Conservation (phyloP, 371 early-diverging fungal genomes). For the Enterospora canceri region DNA sequence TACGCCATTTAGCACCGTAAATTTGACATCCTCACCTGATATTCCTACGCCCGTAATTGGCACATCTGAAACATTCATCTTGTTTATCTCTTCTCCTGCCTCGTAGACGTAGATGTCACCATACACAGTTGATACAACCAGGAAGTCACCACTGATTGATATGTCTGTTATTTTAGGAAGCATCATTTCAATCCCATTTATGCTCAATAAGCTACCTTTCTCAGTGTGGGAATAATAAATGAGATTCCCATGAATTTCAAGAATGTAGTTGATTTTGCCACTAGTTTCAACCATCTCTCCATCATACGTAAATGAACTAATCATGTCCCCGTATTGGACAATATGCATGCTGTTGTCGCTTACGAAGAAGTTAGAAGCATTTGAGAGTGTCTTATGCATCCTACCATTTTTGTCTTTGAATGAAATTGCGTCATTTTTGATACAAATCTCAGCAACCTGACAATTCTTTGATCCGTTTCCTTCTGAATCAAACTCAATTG, state of each 20-base stretch:
- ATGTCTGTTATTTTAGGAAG: conserved; percentile 38
- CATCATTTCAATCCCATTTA: conserved; percentile 4
- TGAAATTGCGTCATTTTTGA: not conserved
- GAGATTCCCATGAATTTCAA: conserved; percentile 2
- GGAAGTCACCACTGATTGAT: conserved; percentile 1
- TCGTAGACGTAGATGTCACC: conserved; percentile 27
- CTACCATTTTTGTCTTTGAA: conserved; percentile 7
- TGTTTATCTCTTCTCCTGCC: not conserved
- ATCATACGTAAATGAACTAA: conserved; percentile 31
- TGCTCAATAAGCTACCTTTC: conserved; percentile 8
- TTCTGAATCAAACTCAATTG: not conserved
- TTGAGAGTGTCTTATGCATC: conserved; percentile 7
- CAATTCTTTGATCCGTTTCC: not conserved
- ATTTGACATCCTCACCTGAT: conserved; percentile 22
- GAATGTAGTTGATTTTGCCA: conserved; percentile 20
- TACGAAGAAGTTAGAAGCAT: conserved; percentile 32
- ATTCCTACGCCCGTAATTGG: conserved; percentile 40
- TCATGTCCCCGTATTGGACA: conserved; percentile 10
- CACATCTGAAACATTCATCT: conserved; percentile 22
- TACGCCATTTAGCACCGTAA: conserved; percentile 28
- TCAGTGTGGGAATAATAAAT: conserved; percentile 15
- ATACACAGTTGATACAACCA: conserved; percentile 19
- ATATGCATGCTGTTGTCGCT: conserved; percentile 20
- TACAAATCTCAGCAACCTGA: conserved; percentile 6
- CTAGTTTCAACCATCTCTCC: conserved; percentile 22